Base-by-base conservation (phyloP, 2,329 filamentous ascomycete species). In the Sporothrix protearum region DNA sequence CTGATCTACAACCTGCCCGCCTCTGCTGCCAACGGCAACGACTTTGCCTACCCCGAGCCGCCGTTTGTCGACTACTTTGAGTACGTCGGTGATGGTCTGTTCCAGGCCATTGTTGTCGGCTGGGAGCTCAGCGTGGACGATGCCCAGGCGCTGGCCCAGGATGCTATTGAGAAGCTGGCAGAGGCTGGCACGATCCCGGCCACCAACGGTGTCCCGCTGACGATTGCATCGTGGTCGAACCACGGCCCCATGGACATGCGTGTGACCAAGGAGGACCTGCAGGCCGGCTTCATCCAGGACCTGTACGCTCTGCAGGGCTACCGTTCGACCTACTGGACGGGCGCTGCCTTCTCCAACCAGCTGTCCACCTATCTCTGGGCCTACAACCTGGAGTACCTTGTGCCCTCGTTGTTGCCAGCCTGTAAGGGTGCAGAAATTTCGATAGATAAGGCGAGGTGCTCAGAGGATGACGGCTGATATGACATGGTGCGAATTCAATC, bases 281-380 rank as follows among this genome's bases (percentile, higher is more conserved):
- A 74, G n/a, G 75, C 70, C 2, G 81, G 81, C 1, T 82, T 80
- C 69, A 78, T 82, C 57, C 74, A 79, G 57, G 71, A 80, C 9
- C 74, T 80, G 49, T 80, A 82, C 51, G 77, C 75, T 0, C 75
- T 83, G 28, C 81, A 83, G 75, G 81, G 81, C 2, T 73, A 77
- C 45, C 75, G 77, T 10, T 79, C 76, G n/a, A 84, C 81, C 1
- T 83, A 77, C 75, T 83, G 80, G 70, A 82, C 82, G 0, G 81
- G 80, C 0, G 80, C 75, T 2, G 77, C 78, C 1, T 81, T 77
- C 71, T 71, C 76, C 5, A 75, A 75, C 22, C 77, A 80, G 68
- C 80, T 80, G 67, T 75, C 78, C 51, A 76, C 79, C 1, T 75
- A 78, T 6, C 51, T 81, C 14, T 81, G 80, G 80, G 76, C 76